Percentiles rank a stretch among this genome's conserved stretches.
phyloP scores from a whole-genome alignment of 805 yeast species.

The Suhomyces sp. region DNA sequence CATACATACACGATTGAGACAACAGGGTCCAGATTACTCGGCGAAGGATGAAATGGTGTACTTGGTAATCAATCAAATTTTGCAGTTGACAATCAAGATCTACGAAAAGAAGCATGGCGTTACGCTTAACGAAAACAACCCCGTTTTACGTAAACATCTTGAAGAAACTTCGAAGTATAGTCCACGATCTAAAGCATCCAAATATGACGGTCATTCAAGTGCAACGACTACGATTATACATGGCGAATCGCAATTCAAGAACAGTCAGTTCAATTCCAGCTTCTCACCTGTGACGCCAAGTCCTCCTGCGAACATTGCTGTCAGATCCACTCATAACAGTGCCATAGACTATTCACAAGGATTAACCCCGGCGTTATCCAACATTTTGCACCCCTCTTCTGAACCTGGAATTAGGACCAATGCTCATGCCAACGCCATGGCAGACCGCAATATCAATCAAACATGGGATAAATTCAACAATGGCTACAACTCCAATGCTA shows the following conservation, averaged over 20 bases:
- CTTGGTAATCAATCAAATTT: background rate
- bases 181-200: background rate
- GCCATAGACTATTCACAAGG: background rate
- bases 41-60: background rate
- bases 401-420: background rate
- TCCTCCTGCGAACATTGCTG: background rate
- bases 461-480: background rate
- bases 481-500: background rate
- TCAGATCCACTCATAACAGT: background rate
- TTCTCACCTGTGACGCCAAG: background rate
- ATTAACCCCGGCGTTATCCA: slow-evolving; percentile 18
- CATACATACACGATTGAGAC: background rate
- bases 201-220: background rate
- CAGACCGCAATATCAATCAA: background rate
- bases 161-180: background rate
- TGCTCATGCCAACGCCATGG: background rate
- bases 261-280: background rate
- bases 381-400: slow-evolving; percentile 14
- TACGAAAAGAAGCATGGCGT: background rate
- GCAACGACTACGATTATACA: background rate
- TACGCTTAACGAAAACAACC: background rate
- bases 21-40: background rate
- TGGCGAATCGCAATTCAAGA: background rate
- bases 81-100: background rate
- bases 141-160: background rate